Evolutionary conservation across 2,329 filamentous ascomycete genomes (phyloP).

Genomic region (Penicillium sp.): DNA sequence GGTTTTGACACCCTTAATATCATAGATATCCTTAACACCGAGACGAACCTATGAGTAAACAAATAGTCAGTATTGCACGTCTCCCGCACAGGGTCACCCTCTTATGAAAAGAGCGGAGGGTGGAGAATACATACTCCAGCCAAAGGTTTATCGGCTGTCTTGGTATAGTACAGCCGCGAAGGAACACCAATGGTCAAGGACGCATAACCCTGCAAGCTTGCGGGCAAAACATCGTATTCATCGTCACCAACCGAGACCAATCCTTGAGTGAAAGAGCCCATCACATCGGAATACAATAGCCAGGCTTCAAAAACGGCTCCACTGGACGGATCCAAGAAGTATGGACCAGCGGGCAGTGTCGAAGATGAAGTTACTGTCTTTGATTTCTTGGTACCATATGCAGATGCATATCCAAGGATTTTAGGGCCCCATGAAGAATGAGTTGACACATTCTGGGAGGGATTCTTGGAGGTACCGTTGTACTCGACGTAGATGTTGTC

Average conservation of each 20-base stretch:
- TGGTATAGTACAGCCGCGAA: constrained; percentile 60
- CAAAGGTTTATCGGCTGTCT: constrained; percentile 46
- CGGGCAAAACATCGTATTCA: neutral
- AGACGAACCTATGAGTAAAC: constrained; percentile 28
- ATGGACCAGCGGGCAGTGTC: neutral
- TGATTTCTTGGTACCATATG: neutral
- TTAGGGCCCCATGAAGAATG: neutral
- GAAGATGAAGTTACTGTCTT: neutral
- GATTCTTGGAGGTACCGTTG: neutral
- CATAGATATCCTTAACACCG: constrained; percentile 63
- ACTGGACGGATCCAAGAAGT: neutral
- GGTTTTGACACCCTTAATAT: constrained; percentile 58
- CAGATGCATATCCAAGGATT: neutral
- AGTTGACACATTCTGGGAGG: neutral
- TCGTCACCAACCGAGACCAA: neutral
- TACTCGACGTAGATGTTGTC: neutral
- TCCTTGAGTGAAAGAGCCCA: neutral
- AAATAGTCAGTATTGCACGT: neutral
- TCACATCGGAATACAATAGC: neutral
- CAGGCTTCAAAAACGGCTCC: neutral
- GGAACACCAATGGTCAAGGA: constrained; percentile 49
- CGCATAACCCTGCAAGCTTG: neutral
- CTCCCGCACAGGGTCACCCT: neutral
- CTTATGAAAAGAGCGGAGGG: too few relatives aligned
- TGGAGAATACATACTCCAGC: constrained; percentile 44